phyloP scores from a whole-genome alignment of 73 alveolate genomes.

The Paramecium sexaurelia region DNA sequence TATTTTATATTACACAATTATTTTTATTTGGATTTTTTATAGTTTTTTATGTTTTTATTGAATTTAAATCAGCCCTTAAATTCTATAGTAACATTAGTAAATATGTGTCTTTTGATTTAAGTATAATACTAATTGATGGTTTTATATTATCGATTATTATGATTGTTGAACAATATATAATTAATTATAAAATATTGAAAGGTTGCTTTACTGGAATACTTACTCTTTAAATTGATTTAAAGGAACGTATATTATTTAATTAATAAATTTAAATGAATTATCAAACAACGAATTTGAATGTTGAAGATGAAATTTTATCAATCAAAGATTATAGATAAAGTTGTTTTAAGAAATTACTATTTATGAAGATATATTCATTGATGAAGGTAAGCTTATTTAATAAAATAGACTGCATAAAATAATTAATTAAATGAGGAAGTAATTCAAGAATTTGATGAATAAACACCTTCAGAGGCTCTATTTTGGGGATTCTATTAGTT shows the following conservation, averaged over 20 bases:
- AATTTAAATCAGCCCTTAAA: too few relatives aligned
- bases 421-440: background rate
- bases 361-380: background rate
- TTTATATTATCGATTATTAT: too few relatives aligned
- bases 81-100: too few relatives aligned
- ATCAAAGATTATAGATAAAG: background rate
- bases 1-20: too few relatives aligned
- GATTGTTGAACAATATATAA: too few relatives aligned
- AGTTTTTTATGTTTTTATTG: too few relatives aligned
- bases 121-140: too few relatives aligned
- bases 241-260: background rate
- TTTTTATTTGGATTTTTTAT: background rate
- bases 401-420: background rate
- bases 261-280: background rate
- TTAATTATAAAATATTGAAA: too few relatives aligned
- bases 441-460: background rate
- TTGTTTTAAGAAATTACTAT: background rate
- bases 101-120: too few relatives aligned
- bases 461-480: background rate
- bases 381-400: background rate
- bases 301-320: background rate
- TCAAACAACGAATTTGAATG: background rate
- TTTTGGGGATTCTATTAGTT: background rate
- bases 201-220: background rate
- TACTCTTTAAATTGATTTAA: background rate